phyloP scores from a whole-genome alignment of 176 grass and related monocot genomes.

The Tillandsia fasciculata region DNA sequence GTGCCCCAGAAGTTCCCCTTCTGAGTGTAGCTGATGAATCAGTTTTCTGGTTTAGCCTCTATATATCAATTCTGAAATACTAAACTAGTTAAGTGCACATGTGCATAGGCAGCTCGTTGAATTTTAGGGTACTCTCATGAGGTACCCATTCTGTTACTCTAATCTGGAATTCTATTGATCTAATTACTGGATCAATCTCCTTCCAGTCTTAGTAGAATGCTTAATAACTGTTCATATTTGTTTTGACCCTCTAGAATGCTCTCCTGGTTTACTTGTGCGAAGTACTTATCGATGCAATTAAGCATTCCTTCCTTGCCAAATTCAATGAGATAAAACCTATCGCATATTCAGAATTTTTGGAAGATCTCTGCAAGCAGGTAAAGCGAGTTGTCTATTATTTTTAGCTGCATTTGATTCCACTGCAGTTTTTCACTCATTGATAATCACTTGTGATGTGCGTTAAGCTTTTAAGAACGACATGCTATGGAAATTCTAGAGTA shows the following conservation, averaged over 20 bases:
- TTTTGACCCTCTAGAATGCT: constrained; percentile 56
- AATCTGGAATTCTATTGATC: not conserved
- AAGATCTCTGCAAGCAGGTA: constrained; percentile 95
- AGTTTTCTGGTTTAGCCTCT: no score
- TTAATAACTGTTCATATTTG: constrained; percentile 4
- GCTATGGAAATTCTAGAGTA: no score
- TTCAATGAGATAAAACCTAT: constrained; percentile 97
- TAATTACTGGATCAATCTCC: not conserved
- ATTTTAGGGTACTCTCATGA: no score
- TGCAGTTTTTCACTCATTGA: not conserved
- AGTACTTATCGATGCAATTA: constrained; percentile 88
- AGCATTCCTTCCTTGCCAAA: constrained; percentile 98
- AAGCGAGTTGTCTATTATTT: constrained; percentile 5
- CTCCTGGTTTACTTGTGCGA: constrained; percentile 80
- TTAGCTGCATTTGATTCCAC: not conserved
- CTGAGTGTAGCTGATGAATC: no score
- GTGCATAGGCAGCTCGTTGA: no score
- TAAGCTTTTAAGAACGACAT: not conserved
- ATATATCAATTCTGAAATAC: no score
- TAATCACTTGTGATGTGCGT: not conserved
- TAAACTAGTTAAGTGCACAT: no score
- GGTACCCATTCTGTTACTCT: no score
- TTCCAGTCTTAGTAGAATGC: not conserved
- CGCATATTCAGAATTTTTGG: constrained; percentile 96
- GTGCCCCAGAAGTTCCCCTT: no score